Conservation (phyloP, 306 rosid genomes). For the Cicer arietinum region DNA sequence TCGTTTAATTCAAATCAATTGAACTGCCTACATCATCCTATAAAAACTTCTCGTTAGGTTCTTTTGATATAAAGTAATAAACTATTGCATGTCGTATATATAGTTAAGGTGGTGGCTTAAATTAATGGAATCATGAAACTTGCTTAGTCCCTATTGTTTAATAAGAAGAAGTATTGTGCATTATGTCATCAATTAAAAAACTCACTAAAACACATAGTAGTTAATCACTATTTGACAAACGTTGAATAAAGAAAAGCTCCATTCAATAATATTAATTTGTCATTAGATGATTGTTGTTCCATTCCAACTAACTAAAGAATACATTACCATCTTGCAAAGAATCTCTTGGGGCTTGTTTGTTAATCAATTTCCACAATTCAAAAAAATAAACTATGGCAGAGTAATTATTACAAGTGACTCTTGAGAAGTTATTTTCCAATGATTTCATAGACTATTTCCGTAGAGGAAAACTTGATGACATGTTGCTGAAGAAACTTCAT, state of each 20-base stretch:
- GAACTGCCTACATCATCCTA: too few species aligned
- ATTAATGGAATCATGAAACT: neutral
- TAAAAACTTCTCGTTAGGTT: neutral
- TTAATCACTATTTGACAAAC: neutral
- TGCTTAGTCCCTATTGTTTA: neutral
- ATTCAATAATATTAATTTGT: neutral
- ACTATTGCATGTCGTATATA: neutral
- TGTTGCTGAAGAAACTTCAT: constrained; percentile 19
- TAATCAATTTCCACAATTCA: neutral
- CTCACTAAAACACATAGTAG: neutral
- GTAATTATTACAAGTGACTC: neutral
- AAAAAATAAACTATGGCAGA: neutral
- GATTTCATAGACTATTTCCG: constrained; percentile 24
- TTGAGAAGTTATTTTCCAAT: constrained; percentile 41
- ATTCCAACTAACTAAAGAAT: neutral
- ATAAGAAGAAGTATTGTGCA: neutral
- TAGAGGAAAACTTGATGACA: neutral
- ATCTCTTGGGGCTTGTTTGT: neutral
- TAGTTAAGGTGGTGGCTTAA: neutral
- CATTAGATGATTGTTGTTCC: neutral
- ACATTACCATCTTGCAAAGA: constrained; percentile 5
- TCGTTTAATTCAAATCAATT: too few species aligned
- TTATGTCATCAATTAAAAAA: neutral
- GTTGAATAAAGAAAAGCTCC: neutral
- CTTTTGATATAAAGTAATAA: neutral